Evolutionary conservation across 495 filamentous ascomycete species (phyloP), one percentile per base, ranked within the genome.

Genomic region (Achaetomiella virescens): DNA sequence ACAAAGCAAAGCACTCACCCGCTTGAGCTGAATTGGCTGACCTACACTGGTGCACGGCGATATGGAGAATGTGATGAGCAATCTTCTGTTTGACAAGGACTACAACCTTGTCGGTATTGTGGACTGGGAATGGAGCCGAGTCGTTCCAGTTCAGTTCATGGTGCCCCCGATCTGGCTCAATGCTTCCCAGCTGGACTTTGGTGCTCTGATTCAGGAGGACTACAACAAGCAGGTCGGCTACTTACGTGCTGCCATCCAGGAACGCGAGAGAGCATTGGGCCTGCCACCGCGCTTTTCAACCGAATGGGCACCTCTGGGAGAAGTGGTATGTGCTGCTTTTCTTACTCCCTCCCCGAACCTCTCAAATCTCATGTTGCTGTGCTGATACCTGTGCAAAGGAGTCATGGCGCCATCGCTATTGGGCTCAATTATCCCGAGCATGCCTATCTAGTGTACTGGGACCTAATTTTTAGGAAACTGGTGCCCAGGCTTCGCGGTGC

Each of bases 61-160:
- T 6, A 52, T 52, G 24, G 49, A 52, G 4, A 21, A 31, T 9
- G 17, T 52, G 1, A 21, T 43, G 2, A 7, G 37, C n/a, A 43
- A 52, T 22, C 3, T 43, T 12, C 12, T 52, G 24, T 52, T 52
- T 15, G 38, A 52, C 38, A 21, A 33, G 1, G 49, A 52, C 18
- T 43, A 43, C 38, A 43, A 52, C 27, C 37, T 33, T 4, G 49
- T 52, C 11, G 49, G 37, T 6, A 10, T 52, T 18, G 17, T 52
- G 14, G 49, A 52, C 38, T 52, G 49, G 49, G 49, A 52, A 24
- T 52, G 49, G 37, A 52, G 49, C 49, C 49, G 49, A 1, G 38
- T 52, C 5, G 49, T 52, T 5, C 49, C 49, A 8, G 49, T 18
- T 4, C 49, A 52, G 27, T 22, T 52, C 14, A 42, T 52, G 49